Conservation (phyloP, 2,329 filamentous ascomycete genomes). For the Fonsecaea pugnacius region DNA sequence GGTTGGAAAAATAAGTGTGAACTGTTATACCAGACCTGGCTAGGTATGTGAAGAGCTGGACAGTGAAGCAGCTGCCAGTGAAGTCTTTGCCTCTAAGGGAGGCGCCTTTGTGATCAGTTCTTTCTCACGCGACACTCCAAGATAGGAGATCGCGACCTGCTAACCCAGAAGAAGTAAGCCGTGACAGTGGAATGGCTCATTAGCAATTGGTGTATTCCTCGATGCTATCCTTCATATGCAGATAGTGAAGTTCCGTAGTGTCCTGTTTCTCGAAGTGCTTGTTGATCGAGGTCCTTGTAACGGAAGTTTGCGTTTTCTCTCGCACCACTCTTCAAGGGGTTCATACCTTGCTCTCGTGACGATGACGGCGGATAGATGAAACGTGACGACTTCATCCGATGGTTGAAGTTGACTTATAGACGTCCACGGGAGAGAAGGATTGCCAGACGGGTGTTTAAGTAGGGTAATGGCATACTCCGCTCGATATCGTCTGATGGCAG, state of each 20-base stretch:
- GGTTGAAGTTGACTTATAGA: not conserved
- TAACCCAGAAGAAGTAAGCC: not conserved
- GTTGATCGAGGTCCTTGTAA: not conserved
- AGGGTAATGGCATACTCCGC: not conserved
- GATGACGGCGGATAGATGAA: not conserved
- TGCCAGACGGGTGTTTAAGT: not conserved
- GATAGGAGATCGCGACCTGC: slow-evolving; percentile 17
- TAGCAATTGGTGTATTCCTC: not conserved
- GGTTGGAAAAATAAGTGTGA: not conserved
- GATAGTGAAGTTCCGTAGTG: not conserved
- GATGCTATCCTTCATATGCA: not conserved
- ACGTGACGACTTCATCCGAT: not conserved
- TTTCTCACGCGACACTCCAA: slow-evolving; percentile 5
- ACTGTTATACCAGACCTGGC: slow-evolving; percentile 9
- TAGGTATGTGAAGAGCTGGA: not conserved
- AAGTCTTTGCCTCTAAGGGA: slow-evolving; percentile 2
- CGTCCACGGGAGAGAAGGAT: not conserved
- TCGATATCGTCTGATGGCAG: not conserved
- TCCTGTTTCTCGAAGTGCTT: not conserved
- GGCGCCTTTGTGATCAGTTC: slow-evolving; percentile 9
- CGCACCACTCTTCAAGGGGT: not conserved
- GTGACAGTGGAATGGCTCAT: not conserved
- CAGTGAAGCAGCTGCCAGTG: not conserved
- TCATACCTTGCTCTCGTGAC: not conserved
- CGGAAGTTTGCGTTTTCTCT: not conserved